These are phyloP conservation scores for Trichoderma sp. DNA, from an alignment of 2,329 filamentous ascomycete genomes.

Conservation along the genomic window DNA sequence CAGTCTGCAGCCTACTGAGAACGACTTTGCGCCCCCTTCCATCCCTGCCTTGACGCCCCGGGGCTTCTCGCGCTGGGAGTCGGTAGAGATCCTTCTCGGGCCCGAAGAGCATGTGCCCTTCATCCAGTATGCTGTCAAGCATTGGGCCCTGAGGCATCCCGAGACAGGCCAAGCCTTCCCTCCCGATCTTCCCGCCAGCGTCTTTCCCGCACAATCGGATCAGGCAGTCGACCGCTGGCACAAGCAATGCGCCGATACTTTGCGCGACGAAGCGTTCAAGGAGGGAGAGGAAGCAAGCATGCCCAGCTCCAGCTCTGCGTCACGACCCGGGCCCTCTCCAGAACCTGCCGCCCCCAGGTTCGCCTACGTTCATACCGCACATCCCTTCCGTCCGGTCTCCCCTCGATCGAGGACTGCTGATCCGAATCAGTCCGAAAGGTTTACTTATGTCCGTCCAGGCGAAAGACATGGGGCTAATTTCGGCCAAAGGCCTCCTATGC, in stretches of 20 bases:
- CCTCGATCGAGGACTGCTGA: slow-evolving; percentile 32
- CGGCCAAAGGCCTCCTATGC: slow-evolving; percentile 31
- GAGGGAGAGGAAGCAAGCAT: slow-evolving; percentile 50
- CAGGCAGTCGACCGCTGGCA: slow-evolving; percentile 85
- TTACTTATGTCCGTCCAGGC: slow-evolving; percentile 42
- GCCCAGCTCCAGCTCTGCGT: slow-evolving; percentile 26
- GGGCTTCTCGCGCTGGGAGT: slow-evolving; percentile 93
- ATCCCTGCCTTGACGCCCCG: slow-evolving; percentile 78
- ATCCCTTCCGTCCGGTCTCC: slow-evolving; percentile 32
- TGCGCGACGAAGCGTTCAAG: slow-evolving; percentile 43
- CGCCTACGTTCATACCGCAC: slow-evolving; percentile 36
- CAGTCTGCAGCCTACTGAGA: slow-evolving; percentile 70
- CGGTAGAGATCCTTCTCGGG: slow-evolving; percentile 80
- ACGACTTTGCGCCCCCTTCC: slow-evolving; percentile 70
- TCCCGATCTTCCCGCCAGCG: slow-evolving; percentile 52
- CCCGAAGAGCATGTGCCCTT: slow-evolving; percentile 86
- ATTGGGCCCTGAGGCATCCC: slow-evolving; percentile 74
- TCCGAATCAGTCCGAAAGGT: slow-evolving; percentile 34
- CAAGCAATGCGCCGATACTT: slow-evolving; percentile 66
- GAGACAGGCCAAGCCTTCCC: slow-evolving; percentile 69
- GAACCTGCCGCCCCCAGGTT: slow-evolving; percentile 38
- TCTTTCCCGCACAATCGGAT: slow-evolving; percentile 72
- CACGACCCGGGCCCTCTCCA: slow-evolving; percentile 26
- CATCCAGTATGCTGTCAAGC: slow-evolving; percentile 73
- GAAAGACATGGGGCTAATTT: slow-evolving; percentile 30